phyloP scores from a whole-genome alignment of 495 filamentous ascomycete genomes.

The Aspergillus mulundensis region DNA sequence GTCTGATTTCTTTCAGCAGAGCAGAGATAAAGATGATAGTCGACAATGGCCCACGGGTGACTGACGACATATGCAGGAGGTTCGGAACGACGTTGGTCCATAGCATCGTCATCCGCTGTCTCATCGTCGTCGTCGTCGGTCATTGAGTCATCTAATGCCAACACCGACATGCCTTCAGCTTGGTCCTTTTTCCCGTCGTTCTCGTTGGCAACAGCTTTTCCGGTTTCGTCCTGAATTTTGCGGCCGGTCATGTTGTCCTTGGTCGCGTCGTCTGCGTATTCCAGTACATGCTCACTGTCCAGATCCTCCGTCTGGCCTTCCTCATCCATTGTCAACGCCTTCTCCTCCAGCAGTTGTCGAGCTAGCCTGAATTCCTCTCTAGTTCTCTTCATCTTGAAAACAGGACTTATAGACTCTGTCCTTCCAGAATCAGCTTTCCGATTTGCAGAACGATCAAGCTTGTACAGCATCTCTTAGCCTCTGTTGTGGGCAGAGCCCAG shows the following conservation, averaged over 20 bases:
- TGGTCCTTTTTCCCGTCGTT: neutral
- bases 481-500: neutral
- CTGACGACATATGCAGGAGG: constrained; percentile 13
- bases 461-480: constrained; percentile 10
- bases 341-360: constrained; percentile 9
- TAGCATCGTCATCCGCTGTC: neutral
- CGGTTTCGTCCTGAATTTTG: neutral
- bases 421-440: neutral
- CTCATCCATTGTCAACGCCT: neutral
- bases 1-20: constrained; percentile 21
- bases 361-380: constrained; percentile 4
- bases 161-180: neutral
- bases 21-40: constrained; percentile 35
- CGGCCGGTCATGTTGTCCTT: neutral
- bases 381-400: constrained; percentile 20
- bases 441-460: neutral
- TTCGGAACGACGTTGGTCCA: neutral
- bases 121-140: neutral
- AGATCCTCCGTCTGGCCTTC: neutral
- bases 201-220: neutral
- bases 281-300: neutral
- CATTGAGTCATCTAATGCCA: neutral
- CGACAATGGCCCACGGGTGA: constrained; percentile 33
- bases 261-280: neutral
- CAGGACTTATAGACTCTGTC: neutral